Base-by-base conservation (phyloP, 164 flowering plant genomes). In the Berberis vulgaris region DNA sequence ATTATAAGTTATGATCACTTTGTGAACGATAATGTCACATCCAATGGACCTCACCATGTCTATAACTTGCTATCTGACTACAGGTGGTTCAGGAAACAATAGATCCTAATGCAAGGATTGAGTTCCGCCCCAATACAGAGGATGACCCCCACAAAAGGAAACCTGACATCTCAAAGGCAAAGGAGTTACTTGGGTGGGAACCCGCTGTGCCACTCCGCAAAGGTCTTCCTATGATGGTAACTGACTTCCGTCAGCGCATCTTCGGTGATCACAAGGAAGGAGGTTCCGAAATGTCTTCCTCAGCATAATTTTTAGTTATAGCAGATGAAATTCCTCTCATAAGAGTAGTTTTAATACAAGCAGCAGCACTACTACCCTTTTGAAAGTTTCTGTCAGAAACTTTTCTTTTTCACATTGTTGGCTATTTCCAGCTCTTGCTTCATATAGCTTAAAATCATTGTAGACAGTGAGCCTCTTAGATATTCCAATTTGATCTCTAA, bases 61-160 rank as follows among this genome's bases (percentile, higher is more conserved):
- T 10, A 5, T 3, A 13, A 52, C 10, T 10, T 52, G 13, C 54
- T 57, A 39, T 38, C 6, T 57, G 45, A 47, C 13, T 46, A 3
- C 65, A 91, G 97, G 96, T 91, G 64, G 98, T 91, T n/a, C 89
- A 87, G 59, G 92, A 91, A 62, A 83, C 91, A 2, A 89, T 91
- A 54, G 98, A 91, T 63, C 91, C 92, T 0, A 84, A 83, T 71
- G 96, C 96, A 43, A 80, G 71, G 72, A 91, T 91, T 26, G 96
- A 79, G 73, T 89, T 82, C 79, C 77, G 75, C 71, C 84, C 88
- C n/a, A 91, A 91, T 85, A 91, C 98, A 13, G 98, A 80, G 74
- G 98, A 91, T 57, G 98, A 91, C 60, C 98, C 98, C 0, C 98
- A 91, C 84, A 91, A 85, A 86, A 82, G 98, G 78, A 91, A 91